phyloP scores from a whole-genome alignment of 306 rosid species.

The Amphicarpaea edgeworthii region DNA sequence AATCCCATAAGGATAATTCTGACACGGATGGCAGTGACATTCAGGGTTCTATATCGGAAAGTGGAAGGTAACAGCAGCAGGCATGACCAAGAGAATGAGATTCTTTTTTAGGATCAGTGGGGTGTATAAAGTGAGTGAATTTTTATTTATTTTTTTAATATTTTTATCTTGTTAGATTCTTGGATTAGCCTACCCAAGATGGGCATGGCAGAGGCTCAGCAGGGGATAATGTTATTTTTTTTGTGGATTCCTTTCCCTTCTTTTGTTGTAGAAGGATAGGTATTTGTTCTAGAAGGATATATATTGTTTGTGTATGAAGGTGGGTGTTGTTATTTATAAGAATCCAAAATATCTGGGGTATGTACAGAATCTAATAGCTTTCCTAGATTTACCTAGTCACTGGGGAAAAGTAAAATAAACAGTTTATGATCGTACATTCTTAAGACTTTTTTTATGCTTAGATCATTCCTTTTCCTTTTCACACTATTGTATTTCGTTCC shows the following conservation, averaged over 20 bases:
- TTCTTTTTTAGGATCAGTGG: conserved; percentile 50
- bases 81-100: conserved; percentile 44
- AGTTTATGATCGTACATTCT: neutral
- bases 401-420: conserved; percentile 19
- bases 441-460: neutral
- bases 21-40: conserved; percentile 73
- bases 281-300: conserved; percentile 41
- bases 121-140: conserved; percentile 47
- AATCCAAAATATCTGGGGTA: conserved; percentile 46
- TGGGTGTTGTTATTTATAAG: conserved; percentile 57
- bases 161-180: conserved; percentile 49
- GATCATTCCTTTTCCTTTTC: neutral
- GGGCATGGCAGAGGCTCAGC: conserved; percentile 29
- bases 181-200: conserved; percentile 51
- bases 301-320: conserved; percentile 55
- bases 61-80: conserved; percentile 56
- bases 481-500: neutral
- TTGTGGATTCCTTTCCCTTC: conserved; percentile 13
- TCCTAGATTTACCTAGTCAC: conserved; percentile 21
- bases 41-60: conserved; percentile 60
- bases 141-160: conserved; percentile 43
- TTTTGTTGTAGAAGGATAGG: conserved; percentile 59
- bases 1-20: conserved; percentile 69
- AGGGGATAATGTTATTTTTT: conserved; percentile 8
- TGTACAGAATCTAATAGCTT: conserved; percentile 51